These are phyloP conservation scores for Gelatoporia subvermispora DNA, from an alignment of 768 basidiomycete genomes.

Conservation along the genomic window DNA sequence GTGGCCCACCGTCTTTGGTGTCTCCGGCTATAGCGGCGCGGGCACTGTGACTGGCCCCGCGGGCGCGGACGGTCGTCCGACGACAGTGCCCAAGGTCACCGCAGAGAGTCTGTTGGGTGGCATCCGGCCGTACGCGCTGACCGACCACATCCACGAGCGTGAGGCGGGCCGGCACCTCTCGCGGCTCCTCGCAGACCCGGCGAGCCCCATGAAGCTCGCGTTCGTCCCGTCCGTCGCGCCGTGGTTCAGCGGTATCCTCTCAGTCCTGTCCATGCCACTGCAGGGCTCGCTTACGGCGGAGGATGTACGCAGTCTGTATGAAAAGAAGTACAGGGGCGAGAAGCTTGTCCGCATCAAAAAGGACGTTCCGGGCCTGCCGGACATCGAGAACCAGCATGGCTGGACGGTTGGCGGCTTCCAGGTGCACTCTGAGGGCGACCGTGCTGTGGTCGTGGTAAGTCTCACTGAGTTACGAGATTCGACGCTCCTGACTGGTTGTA, in stretches of 20 bases:
- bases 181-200: slow-evolving; percentile 38
- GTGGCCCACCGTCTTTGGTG: slow-evolving; percentile 82
- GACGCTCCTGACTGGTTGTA: background rate
- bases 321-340: slow-evolving; percentile 73
- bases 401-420: slow-evolving; percentile 93
- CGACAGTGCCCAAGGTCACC: slow-evolving; percentile 77
- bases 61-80: slow-evolving; percentile 63
- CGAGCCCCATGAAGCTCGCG: slow-evolving; percentile 51
- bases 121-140: slow-evolving; percentile 82
- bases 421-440: slow-evolving; percentile 81
- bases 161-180: slow-evolving; percentile 87
- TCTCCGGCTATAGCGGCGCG: slow-evolving; percentile 94
- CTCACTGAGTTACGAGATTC: too few relatives aligned
- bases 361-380: slow-evolving; percentile 66
- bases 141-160: slow-evolving; percentile 98
- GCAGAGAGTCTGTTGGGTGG: slow-evolving; percentile 71
- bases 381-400: slow-evolving; percentile 80
- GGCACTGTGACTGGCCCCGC: slow-evolving; percentile 73
- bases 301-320: slow-evolving; percentile 70
- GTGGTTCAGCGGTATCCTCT: slow-evolving; percentile 96
- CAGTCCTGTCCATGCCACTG: slow-evolving; percentile 81
- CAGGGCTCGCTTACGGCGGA: slow-evolving; percentile 58
- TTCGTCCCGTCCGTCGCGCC: slow-evolving; percentile 87
- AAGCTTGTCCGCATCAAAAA: slow-evolving; percentile 63
- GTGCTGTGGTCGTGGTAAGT: slow-evolving; percentile 91